phyloP scores from a whole-genome alignment of 2,329 filamentous ascomycete genomes.

The Colletotrichum graminicola region DNA sequence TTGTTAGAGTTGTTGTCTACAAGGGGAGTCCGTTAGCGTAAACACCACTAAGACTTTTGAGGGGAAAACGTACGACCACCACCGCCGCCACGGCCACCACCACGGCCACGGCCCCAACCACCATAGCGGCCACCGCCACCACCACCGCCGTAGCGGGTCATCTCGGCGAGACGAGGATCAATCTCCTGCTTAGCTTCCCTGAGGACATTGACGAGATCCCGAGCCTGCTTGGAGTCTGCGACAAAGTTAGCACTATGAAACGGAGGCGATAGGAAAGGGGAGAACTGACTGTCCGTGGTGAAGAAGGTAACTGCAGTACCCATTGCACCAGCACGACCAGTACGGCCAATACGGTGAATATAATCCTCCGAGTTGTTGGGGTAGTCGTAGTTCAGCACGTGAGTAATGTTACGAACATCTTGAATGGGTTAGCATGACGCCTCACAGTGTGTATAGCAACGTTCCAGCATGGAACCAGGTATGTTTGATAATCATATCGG shows the following conservation, averaged over 20 bases:
- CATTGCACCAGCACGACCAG: conserved; percentile 91
- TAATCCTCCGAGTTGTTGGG: conserved; percentile 99
- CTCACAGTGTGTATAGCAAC: conserved; percentile 68
- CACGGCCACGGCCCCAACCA: conserved; percentile 76
- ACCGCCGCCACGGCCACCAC: conserved; percentile 60
- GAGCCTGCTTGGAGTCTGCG: conserved; percentile 90
- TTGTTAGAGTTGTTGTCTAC: conserved; percentile 64
- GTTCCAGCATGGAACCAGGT: conserved; percentile 68
- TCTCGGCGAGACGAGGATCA: conserved; percentile 94
- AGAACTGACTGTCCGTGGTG: conserved; percentile 94
- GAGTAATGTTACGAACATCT: conserved; percentile 99
- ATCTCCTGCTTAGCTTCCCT: conserved; percentile 98
- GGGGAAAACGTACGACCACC: conserved; percentile 61
- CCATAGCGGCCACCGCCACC: conserved; percentile 81
- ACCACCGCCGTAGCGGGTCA: conserved; percentile 91
- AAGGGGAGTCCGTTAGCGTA: conserved; percentile 46
- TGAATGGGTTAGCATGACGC: conserved; percentile 83
- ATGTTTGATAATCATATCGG: conserved; percentile 63
- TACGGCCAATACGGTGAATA: conserved; percentile 96
- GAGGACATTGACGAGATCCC: conserved; percentile 93
- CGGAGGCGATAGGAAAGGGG: background rate
- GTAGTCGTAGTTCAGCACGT: conserved; percentile 99
- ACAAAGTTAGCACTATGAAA: conserved; percentile 52
- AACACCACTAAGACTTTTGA: conserved; percentile 45
- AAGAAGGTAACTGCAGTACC: conserved; percentile 99